Percentiles rank a stretch among this genome's conserved stretches.
These are phyloP conservation scores for Kalanchoe fedtschenkoi DNA, from an alignment of 164 flowering plant genomes.

Conservation along the genomic window DNA sequence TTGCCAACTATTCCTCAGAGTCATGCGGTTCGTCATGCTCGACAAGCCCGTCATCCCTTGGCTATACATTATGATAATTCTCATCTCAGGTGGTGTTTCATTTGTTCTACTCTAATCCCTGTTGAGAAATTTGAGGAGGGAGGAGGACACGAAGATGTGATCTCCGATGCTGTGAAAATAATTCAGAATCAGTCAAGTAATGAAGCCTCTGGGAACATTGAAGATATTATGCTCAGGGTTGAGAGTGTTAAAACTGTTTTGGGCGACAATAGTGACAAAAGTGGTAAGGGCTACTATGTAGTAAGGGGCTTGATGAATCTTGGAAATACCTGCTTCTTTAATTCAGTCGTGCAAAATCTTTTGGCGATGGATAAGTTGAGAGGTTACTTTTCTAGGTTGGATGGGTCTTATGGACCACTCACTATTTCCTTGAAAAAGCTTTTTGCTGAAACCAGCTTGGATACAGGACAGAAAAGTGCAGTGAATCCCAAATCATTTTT, in stretches of 20 bases:
- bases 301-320: constrained; percentile 73
- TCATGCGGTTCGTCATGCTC: constrained; percentile 63
- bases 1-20: constrained; percentile 49
- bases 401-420: constrained; percentile 46
- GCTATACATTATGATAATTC: constrained; percentile 61
- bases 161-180: constrained; percentile 43
- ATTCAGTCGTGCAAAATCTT: constrained; percentile 82
- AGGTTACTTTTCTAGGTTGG: constrained; percentile 38
- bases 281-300: constrained; percentile 25
- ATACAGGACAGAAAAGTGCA: constrained; percentile 32
- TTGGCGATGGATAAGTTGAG: constrained; percentile 50
- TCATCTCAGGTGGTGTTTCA: constrained; percentile 72
- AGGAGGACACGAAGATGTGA: constrained; percentile 31
- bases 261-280: constrained; percentile 15
- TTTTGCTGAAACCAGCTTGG: constrained; percentile 40
- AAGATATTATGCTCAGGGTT: constrained; percentile 47
- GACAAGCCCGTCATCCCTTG: constrained; percentile 49
- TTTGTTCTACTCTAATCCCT: constrained; percentile 42
- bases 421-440: constrained; percentile 64
- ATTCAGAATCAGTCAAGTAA: constrained; percentile 31
- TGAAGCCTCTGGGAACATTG: constrained; percentile 32
- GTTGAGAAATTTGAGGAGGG: constrained; percentile 37
- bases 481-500: constrained; percentile 66
- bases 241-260: constrained; percentile 31
- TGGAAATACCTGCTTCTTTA: constrained; percentile 91